Percentiles rank a stretch among this genome's conserved stretches.
Evolutionary conservation across 1,284 basidiomycete genomes (phyloP).

Genomic region (Thecaphora frezii): DNA sequence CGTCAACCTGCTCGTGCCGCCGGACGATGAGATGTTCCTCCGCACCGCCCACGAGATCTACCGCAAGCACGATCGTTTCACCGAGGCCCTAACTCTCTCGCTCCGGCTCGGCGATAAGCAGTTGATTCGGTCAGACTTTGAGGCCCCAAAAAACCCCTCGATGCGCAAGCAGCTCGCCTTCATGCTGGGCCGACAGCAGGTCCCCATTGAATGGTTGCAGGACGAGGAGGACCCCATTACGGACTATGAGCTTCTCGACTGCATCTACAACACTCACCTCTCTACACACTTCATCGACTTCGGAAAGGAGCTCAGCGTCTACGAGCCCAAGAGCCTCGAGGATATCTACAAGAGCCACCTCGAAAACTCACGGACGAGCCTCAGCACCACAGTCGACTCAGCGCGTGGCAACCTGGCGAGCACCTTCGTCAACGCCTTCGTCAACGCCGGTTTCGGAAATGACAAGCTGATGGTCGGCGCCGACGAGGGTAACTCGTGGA

Average conservation of each 20-base stretch:
- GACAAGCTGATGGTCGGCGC: constrained; percentile 97
- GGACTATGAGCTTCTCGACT: constrained; percentile 66
- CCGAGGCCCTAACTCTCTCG: constrained; percentile 85
- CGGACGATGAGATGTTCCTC: constrained; percentile 89
- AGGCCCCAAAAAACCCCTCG: constrained; percentile 46
- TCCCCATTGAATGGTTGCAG: constrained; percentile 87
- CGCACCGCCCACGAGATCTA: constrained; percentile 88
- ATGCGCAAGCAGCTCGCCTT: constrained; percentile 97
- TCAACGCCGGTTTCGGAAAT: constrained; percentile 98
- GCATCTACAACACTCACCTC: constrained; percentile 76
- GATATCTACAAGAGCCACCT: constrained; percentile 98
- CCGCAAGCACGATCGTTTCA: constrained; percentile 81
- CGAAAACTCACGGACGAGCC: constrained; percentile 66
- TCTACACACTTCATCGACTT: constrained; percentile 78
- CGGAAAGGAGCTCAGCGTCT: constrained; percentile 90
- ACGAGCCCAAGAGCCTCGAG: constrained; percentile 86
- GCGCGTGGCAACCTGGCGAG: constrained; percentile 92
- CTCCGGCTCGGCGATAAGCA: constrained; percentile 81
- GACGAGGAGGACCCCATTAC: constrained; percentile 62
- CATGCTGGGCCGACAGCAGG: constrained; percentile 86
- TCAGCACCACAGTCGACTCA: constrained; percentile 73
- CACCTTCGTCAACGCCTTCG: constrained; percentile 98
- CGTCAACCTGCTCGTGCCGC: constrained; percentile 86
- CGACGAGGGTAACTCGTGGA: constrained; percentile 93
- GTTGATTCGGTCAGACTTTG: constrained; percentile 65